Percentiles rank a stretch among this genome's conserved stretches.
Conservation (phyloP, 768 basidiomycete species). For the Termitomyces sp. region DNA sequence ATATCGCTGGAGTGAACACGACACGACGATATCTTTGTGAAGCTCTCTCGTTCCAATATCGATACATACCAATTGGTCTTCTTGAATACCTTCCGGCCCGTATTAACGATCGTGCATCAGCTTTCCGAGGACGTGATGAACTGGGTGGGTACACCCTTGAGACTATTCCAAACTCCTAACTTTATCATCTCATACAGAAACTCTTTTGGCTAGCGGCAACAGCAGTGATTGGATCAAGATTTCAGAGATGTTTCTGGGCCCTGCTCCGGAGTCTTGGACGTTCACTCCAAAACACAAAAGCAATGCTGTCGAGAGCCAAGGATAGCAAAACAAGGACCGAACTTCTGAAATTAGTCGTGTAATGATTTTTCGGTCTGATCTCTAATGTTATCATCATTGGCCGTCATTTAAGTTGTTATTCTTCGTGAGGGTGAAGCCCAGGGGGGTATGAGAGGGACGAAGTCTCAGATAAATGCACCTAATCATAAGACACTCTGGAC, state of each 20-base stretch:
- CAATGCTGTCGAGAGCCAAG: constrained; percentile 65
- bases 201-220: constrained; percentile 72
- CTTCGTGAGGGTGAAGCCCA: too few relatives aligned
- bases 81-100: constrained; percentile 74
- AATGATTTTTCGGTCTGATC: not conserved
- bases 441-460: too few relatives aligned
- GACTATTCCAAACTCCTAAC: not conserved
- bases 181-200: constrained; percentile 45
- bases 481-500: too few relatives aligned
- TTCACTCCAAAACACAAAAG: constrained; percentile 96
- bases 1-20: constrained; percentile 85
- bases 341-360: not conserved
- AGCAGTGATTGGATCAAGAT: constrained; percentile 90
- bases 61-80: constrained; percentile 92
- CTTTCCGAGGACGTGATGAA: constrained; percentile 83
- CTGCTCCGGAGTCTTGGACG: constrained; percentile 72
- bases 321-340: constrained; percentile 17
- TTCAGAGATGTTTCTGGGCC: constrained; percentile 92
- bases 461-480: too few relatives aligned
- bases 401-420: too few relatives aligned
- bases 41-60: constrained; percentile 92
- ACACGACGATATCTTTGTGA: constrained; percentile 93
- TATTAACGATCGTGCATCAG: constrained; percentile 89
- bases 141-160: constrained; percentile 49
- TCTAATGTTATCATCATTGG: too few relatives aligned